Conservation (phyloP, 2,329 filamentous ascomycete genomes). For the Verticillium nonalfalfae region DNA sequence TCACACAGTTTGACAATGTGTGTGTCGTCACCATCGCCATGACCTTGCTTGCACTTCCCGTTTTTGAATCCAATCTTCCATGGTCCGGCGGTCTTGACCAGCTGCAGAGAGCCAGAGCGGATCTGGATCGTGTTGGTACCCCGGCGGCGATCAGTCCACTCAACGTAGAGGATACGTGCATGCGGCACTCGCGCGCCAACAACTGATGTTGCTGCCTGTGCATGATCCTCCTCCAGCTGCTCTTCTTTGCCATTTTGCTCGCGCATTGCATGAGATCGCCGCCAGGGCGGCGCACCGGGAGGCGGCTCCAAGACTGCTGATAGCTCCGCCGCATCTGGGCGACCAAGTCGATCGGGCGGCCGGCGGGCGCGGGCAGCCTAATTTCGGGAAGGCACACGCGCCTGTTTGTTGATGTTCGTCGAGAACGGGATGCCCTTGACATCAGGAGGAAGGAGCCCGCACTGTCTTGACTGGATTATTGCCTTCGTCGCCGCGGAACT, state of each 20-base stretch:
- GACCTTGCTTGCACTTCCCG: background rate
- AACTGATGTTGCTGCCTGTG: background rate
- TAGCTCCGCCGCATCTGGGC: background rate
- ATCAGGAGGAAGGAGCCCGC: background rate
- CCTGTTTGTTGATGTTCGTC: background rate
- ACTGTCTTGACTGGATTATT: background rate
- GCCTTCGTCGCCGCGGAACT: background rate
- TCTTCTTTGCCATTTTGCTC: background rate
- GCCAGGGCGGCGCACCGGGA: background rate
- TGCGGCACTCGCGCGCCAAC: background rate
- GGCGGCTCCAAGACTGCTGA: background rate
- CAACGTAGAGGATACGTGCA: background rate
- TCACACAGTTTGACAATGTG: background rate
- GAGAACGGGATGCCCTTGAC: background rate
- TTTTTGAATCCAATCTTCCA: background rate
- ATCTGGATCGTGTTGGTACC: background rate
- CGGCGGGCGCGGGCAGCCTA: background rate
- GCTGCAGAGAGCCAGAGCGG: background rate
- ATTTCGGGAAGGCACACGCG: background rate
- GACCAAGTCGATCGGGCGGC: background rate
- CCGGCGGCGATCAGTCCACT: slow-evolving; percentile 1
- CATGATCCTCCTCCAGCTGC: background rate
- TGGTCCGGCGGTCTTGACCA: background rate
- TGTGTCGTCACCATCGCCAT: background rate
- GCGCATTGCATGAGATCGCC: background rate